Evolutionary conservation across 371 early-diverging fungal genomes (phyloP), one percentile per base, ranked within the genome.

Genomic region (Mucor sp.): DNA sequence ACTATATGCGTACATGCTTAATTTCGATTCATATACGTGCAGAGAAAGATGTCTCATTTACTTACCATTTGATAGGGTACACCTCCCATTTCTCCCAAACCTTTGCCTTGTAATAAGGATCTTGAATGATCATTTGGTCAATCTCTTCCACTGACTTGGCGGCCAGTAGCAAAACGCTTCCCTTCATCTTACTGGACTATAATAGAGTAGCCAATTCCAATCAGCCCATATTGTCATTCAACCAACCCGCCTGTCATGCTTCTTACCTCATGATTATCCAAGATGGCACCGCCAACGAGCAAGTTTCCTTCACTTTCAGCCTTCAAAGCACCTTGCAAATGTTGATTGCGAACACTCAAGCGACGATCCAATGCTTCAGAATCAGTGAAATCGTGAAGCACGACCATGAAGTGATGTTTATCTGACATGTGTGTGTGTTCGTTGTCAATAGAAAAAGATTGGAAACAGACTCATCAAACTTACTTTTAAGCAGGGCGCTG

Each of bases 61-160:
- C 63, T 44, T 65, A 70, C 67, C 15, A 11, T 48, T 63, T 66
- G 56, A 57, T 83, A 43, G 88, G 88, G 6, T 68, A 65, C 53
- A 88, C 74, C 11, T 83, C 76, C 66, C 73, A 80, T 32, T 76
- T 75, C 43, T 87, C 81, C 90, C 90, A 90, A 8, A 90, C 90
- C 41, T 84, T 84, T 35, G 78, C 83, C 4, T 72, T 75, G 19
- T 79, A 72, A 68, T 90, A 90, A 23, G 75, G 77, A 66, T 90
- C 90, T 9, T 67, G 60, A 30, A 68, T 71, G 28, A 90, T 48
- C 12, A 66, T 63, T 11, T 76, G 60, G 11, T 69, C 66, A n/a
- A 84, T 79, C 17, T 85, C 80, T 39, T 84, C 79, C 15, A 66
- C 63, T 14, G 71, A 73, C 6, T 86, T 83, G 17, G 84, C 86